Base-by-base conservation (phyloP, 106 monocot genomes). In the Phalaenopsis aphrodite region DNA sequence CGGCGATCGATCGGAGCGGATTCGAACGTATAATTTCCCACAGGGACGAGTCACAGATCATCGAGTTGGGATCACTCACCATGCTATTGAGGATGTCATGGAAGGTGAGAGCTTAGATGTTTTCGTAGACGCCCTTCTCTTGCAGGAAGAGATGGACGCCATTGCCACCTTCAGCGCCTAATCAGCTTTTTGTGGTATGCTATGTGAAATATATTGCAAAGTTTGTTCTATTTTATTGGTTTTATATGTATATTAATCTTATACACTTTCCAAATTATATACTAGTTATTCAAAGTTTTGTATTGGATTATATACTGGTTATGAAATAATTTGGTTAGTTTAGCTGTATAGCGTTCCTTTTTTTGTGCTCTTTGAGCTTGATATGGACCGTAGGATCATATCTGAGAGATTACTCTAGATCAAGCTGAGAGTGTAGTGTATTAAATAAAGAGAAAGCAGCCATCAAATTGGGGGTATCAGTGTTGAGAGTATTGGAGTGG, bases 31-130 rank as follows among this genome's bases (percentile, higher is more conserved):
- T 84, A 98, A 98, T 78, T 98, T 92, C 58, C 98, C 98, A 5
- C 98, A 94, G 55, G 98, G 98, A 5, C 83, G 94, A 65, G 98
- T 94, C 17, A 98, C 98, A 1, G 98, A 98, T 88, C 98, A 98
- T 67, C 87, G 98, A 11, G 85, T 93, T 5, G 94, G 94, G 39
- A 86, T 98, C 79, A 98, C 98, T 41, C 85, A 89, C 39, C 94
- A 98, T 75, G 89, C 92, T 5, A 88, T 98, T 76, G 84, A 85
- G 46, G 92, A 91, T 72, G 79, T 98, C 39, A 78, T 98, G 84
- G 91, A 89, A 56, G 98, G 98, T 18, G 94, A 94, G 84, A 88
- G 91, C 61, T 85, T 98, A 4, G 92, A 94, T 58, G 68, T 84
- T 52, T 94, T 98, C 75, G 86, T 98, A 3, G 91, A 98, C 77